Percentiles rank a stretch among this genome's conserved stretches.
Conservation (phyloP, 192 early-diverging fungal species). For the Borealophlyctis nickersoniae region DNA sequence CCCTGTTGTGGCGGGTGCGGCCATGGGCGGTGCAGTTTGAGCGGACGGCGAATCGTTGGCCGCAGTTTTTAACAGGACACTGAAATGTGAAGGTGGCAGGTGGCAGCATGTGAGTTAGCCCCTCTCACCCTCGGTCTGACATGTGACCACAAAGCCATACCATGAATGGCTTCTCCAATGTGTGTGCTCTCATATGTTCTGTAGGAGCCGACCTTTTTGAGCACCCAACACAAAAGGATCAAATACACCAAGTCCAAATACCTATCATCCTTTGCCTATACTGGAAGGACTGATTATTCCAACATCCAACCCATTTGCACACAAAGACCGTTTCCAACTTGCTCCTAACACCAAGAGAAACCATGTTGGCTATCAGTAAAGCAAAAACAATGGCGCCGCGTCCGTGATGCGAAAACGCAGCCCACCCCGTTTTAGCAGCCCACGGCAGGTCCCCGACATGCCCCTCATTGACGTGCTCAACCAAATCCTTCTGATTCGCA, state of each 20-base stretch:
- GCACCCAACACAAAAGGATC: not conserved
- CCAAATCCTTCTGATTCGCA: not conserved
- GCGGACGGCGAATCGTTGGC: conserved; percentile 23
- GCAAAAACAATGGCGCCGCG: too few species aligned
- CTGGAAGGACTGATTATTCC: not conserved
- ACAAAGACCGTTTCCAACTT: not conserved
- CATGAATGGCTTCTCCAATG: conserved; percentile 1
- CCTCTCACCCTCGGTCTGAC: not conserved
- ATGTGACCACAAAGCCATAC: not conserved
- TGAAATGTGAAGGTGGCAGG: not conserved
- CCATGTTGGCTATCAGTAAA: too few species aligned
- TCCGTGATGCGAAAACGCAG: too few species aligned
- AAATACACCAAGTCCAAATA: not conserved
- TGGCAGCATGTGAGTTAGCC: not conserved
- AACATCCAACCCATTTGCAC: not conserved
- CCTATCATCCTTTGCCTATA: not conserved
- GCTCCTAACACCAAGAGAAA: not conserved
- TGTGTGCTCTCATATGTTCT: not conserved
- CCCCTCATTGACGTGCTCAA: not conserved
- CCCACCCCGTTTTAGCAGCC: not conserved
- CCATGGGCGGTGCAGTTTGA: conserved; percentile 29
- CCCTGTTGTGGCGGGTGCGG: conserved; percentile 26
- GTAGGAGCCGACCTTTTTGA: not conserved
- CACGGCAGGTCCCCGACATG: not conserved
- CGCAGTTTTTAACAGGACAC: conserved; percentile 36